phyloP scores from a whole-genome alignment of 495 filamentous ascomycete genomes.

The Friedmanniomyces simplex region DNA sequence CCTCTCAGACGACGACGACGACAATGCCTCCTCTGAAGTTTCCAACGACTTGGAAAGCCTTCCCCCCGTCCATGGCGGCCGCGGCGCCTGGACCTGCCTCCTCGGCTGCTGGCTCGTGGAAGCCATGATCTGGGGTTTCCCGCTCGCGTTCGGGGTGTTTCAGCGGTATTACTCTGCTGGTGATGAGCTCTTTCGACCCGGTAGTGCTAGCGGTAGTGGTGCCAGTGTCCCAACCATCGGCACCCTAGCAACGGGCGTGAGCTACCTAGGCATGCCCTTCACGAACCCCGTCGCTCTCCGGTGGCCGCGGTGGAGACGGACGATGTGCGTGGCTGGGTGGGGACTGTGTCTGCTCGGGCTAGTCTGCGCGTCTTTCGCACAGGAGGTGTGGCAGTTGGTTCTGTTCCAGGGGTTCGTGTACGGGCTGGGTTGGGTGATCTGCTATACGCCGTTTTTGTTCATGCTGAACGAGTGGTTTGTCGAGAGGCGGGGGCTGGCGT shows the following conservation, averaged over 20 bases:
- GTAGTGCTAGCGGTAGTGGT: too few relatives aligned
- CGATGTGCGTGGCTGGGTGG: conserved; percentile 21
- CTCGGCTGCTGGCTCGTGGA: conserved; percentile 18
- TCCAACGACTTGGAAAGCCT: not conserved
- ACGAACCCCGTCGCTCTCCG: conserved; percentile 19
- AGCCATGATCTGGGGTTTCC: conserved; percentile 21
- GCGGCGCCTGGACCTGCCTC: conserved; percentile 12
- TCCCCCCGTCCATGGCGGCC: conserved; percentile 15
- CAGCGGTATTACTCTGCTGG: conserved; percentile 20
- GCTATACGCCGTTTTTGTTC: conserved; percentile 24
- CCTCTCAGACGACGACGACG: not conserved
- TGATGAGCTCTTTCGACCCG: conserved; percentile 8
- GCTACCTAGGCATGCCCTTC: conserved; percentile 23
- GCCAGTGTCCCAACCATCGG: conserved; percentile 24
- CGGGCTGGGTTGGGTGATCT: conserved; percentile 23
- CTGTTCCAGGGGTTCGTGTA: conserved; percentile 24
- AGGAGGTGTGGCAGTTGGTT: conserved; percentile 17
- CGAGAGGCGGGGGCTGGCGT: conserved; percentile 34
- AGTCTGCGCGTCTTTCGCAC: conserved; percentile 20
- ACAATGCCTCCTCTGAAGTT: not conserved
- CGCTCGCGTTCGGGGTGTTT: conserved; percentile 28
- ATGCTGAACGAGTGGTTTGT: conserved; percentile 36
- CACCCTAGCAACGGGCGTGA: conserved; percentile 17
- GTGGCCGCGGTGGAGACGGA: conserved; percentile 11
- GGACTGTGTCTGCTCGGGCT: conserved; percentile 17